phyloP scores from a whole-genome alignment of 306 rosid genomes.

The Fagus crenata region DNA sequence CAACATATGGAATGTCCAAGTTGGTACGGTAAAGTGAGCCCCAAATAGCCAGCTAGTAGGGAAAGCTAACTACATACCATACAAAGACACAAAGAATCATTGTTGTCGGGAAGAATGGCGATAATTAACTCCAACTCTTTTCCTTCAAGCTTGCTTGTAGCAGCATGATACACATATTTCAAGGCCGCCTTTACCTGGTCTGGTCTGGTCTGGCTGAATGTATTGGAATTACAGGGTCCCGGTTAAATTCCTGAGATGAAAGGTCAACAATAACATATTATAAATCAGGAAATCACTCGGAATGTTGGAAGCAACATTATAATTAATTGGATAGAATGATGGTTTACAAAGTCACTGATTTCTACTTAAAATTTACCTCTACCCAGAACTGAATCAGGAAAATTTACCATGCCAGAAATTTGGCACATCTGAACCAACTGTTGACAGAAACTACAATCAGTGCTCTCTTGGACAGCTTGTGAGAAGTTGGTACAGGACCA shows the following conservation, averaged over 20 bases:
- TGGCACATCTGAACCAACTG: conserved; percentile 61
- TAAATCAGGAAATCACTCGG: background rate
- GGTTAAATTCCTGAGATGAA: conserved; percentile 39
- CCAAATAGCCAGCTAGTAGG: conserved; percentile 5
- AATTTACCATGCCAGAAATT: conserved; percentile 58
- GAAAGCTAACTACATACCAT: conserved; percentile 35
- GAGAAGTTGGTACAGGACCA: conserved; percentile 60
- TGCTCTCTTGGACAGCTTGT: conserved; percentile 47
- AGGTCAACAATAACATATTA: background rate
- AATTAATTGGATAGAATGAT: background rate
- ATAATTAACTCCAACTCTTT: conserved; percentile 52
- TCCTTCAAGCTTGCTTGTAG: conserved; percentile 41
- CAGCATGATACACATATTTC: conserved; percentile 42
- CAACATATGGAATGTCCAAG: background rate
- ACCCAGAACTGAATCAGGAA: conserved; percentile 14
- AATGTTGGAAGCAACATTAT: too few relatives aligned
- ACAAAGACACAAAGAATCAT: conserved; percentile 35
- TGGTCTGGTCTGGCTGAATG: conserved; percentile 34
- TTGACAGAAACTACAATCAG: conserved; percentile 54
- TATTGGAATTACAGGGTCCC: conserved; percentile 44
- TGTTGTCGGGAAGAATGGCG: conserved; percentile 56
- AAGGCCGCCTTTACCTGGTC: conserved; percentile 52
- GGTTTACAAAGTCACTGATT: background rate
- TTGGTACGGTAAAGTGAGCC: background rate
- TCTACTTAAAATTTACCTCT: background rate